Evolutionary conservation across 129 eudicot species (phyloP).

Genomic region (Helianthus tuberosus): DNA sequence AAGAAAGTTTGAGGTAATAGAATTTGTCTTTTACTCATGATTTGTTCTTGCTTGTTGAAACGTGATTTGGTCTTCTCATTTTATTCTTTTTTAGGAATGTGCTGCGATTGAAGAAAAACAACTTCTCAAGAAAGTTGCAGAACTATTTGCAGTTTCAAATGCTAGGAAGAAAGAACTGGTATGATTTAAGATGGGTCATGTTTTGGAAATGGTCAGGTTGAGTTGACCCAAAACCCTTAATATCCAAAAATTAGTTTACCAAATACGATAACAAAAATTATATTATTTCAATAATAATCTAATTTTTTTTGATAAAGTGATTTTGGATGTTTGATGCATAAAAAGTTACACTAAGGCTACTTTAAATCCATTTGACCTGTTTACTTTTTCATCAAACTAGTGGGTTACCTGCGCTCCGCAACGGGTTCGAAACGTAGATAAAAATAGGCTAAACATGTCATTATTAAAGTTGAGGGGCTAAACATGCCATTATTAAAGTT

Average conservation of each 20-base stretch:
- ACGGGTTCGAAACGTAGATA: too few relatives aligned
- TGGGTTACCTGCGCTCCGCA: too few relatives aligned
- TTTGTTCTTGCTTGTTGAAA: slow-evolving; percentile 6
- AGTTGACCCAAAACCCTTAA: neutral
- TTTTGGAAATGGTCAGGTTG: neutral
- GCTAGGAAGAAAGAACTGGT: slow-evolving; percentile 87
- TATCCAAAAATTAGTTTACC: neutral
- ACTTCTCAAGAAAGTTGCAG: slow-evolving; percentile 84
- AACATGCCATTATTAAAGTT: too few relatives aligned
- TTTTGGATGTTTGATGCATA: neutral
- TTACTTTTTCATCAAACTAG: neutral
- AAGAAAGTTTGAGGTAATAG: slow-evolving; percentile 76
- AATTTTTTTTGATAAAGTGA: neutral
- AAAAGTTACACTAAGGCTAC: neutral
- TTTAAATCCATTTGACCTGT: neutral
- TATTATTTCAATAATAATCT: neutral
- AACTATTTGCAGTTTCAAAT: slow-evolving; percentile 87
- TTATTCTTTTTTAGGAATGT: slow-evolving; percentile 45
- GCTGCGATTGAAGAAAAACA: slow-evolving; percentile 82
- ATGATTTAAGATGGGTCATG: neutral
- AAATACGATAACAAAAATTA: neutral
- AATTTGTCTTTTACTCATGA: neutral
- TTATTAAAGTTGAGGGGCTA: too few relatives aligned
- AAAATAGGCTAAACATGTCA: too few relatives aligned
- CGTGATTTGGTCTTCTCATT: slow-evolving; percentile 5